These are phyloP conservation scores for Echium plantagineum DNA, from an alignment of 257 asterid genomes.

Conservation along the genomic window DNA sequence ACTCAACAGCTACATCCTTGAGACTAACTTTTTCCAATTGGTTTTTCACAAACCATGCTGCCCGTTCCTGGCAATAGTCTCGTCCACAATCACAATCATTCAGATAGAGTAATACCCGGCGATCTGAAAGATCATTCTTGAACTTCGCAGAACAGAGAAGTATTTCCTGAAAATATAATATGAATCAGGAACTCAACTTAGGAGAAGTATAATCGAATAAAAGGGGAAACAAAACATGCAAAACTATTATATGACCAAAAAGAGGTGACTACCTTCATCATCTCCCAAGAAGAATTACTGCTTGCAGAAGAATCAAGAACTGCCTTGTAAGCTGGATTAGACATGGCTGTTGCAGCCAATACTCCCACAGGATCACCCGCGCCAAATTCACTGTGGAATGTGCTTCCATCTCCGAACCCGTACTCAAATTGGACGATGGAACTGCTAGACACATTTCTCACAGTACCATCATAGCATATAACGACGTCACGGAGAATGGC, in stretches of 20 bases:
- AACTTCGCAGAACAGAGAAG: slow-evolving; percentile 71
- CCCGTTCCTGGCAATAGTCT: slow-evolving; percentile 65
- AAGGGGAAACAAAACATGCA: background rate
- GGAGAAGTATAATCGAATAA: slow-evolving; percentile 2
- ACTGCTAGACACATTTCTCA: slow-evolving; percentile 75
- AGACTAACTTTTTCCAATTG: slow-evolving; percentile 74
- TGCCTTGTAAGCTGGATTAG: slow-evolving; percentile 98
- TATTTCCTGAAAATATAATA: slow-evolving; percentile 57
- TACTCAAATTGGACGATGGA: slow-evolving; percentile 80
- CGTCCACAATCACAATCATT: slow-evolving; percentile 73
- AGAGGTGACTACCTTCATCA: slow-evolving; percentile 71
- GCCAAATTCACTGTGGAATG: slow-evolving; percentile 52
- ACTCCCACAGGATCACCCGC: slow-evolving; percentile 99
- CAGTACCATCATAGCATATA: slow-evolving; percentile 78
- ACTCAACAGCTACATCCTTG: slow-evolving; percentile 63
- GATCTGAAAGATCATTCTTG: slow-evolving; percentile 71
- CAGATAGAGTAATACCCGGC: slow-evolving; percentile 58
- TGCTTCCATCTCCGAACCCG: slow-evolving; percentile 44
- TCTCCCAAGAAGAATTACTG: slow-evolving; percentile 95
- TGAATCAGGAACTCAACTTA: slow-evolving; percentile 9
- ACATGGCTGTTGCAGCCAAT: slow-evolving; percentile 98
- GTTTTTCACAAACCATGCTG: slow-evolving; percentile 50
- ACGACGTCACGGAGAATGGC: slow-evolving; percentile 93
- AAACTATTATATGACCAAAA: slow-evolving; percentile 3
- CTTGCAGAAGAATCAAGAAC: slow-evolving; percentile 96